phyloP scores from a whole-genome alignment of 495 filamentous ascomycete species.

The Hypoxylon fragiforme region DNA sequence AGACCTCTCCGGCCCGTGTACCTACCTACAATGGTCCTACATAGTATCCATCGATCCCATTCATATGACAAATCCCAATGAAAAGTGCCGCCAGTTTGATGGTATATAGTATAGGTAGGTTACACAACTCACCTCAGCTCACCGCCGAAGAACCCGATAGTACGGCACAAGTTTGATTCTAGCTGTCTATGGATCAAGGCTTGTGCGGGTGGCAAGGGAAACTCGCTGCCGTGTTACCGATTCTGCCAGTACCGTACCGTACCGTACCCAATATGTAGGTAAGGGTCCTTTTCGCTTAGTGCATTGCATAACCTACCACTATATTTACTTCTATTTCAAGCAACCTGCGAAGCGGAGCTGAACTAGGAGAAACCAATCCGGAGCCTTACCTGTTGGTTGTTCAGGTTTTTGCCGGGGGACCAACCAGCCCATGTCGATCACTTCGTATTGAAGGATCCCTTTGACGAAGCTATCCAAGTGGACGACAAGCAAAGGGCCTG shows the following conservation, averaged over 20 bases:
- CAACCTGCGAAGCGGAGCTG: not conserved
- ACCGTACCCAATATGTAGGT: too few relatives aligned
- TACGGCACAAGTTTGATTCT: constrained; percentile 1
- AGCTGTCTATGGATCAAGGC: not conserved
- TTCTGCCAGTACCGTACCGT: not conserved
- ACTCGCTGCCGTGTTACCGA: not conserved
- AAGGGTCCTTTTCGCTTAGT: too few relatives aligned
- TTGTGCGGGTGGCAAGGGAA: not conserved
- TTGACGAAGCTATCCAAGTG: constrained; percentile 7
- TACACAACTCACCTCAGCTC: constrained; percentile 11
- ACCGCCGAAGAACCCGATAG: constrained; percentile 16
- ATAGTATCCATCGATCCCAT: too few relatives aligned
- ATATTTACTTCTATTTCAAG: too few relatives aligned
- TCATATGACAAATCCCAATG: too few relatives aligned
- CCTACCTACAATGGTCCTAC: too few relatives aligned
- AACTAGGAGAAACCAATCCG: not conserved
- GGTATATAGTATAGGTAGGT: too few relatives aligned
- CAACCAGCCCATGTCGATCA: constrained; percentile 29
- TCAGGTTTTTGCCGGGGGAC: not conserved
- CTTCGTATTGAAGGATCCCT: constrained; percentile 32
- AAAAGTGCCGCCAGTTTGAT: too few relatives aligned
- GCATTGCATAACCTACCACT: too few relatives aligned
- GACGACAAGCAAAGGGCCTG: constrained; percentile 2
- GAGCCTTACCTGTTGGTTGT: constrained; percentile 1
- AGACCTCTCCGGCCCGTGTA: too few relatives aligned